These are phyloP conservation scores for Hypoxylon sp. DNA, from an alignment of 2,329 filamentous ascomycete genomes.

Conservation along the genomic window DNA sequence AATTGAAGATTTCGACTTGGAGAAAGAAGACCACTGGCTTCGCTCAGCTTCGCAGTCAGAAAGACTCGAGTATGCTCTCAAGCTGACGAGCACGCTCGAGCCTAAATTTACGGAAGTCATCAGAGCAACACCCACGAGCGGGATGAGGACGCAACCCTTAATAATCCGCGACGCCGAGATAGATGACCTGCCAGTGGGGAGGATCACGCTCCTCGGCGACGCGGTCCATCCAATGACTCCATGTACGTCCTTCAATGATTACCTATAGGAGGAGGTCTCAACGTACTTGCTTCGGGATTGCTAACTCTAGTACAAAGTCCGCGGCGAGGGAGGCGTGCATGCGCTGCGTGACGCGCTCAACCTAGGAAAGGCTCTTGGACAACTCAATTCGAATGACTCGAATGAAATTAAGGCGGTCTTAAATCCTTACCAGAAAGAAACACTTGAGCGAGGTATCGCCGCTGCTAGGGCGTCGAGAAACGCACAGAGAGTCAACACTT, in stretches of 20 bases:
- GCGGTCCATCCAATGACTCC: constrained; percentile 43
- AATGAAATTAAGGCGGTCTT: constrained; percentile 31
- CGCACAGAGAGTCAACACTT: constrained; percentile 4
- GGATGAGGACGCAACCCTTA: constrained; percentile 25
- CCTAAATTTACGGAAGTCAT: constrained; percentile 42
- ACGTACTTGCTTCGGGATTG: neutral
- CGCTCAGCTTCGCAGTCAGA: constrained; percentile 62
- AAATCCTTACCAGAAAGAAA: constrained; percentile 47
- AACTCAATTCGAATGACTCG: constrained; percentile 30
- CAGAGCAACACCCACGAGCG: constrained; percentile 27
- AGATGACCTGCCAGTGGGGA: constrained; percentile 30
- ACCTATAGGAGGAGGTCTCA: neutral
- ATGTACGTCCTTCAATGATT: constrained; percentile 29
- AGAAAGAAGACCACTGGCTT: constrained; percentile 89
- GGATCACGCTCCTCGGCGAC: constrained; percentile 43
- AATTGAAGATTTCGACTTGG: constrained; percentile 69
- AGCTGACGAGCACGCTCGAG: constrained; percentile 33
- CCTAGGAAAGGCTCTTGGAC: constrained; percentile 43
- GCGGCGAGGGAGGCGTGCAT: constrained; percentile 46
- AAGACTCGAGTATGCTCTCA: constrained; percentile 61
- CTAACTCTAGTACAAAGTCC: constrained; percentile 32
- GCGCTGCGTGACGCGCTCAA: constrained; percentile 64
- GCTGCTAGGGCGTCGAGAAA: constrained; percentile 40
- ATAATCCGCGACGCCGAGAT: constrained; percentile 38
- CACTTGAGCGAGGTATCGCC: constrained; percentile 46